Conservation (phyloP, 2,329 filamentous ascomycete species). For the Xylariaceae sp. region DNA sequence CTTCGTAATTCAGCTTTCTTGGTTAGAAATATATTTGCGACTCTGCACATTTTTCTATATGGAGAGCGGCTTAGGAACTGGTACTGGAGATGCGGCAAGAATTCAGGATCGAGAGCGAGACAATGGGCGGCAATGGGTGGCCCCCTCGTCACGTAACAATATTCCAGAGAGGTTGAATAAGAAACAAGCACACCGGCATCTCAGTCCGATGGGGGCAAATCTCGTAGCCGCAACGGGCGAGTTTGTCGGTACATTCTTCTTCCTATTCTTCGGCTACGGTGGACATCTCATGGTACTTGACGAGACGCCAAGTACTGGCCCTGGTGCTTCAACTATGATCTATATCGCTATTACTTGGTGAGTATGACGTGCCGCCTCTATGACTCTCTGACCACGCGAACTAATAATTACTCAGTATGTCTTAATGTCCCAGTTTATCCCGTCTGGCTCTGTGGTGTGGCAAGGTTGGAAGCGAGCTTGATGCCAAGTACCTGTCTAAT, state of each 20-base stretch:
- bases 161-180: background rate
- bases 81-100: no score
- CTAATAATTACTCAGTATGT: slow-evolving; percentile 9
- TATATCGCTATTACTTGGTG: slow-evolving; percentile 39
- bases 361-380: background rate
- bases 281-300: slow-evolving; percentile 29
- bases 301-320: slow-evolving; percentile 9
- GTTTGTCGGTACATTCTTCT: slow-evolving; percentile 41
- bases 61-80: no score
- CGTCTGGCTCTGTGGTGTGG: background rate
- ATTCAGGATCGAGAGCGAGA: no score
- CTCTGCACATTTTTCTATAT: no score
- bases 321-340: slow-evolving; percentile 29
- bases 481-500: no score
- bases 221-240: slow-evolving; percentile 38
- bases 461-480: background rate
- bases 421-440: background rate
- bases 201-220: slow-evolving; percentile 25
- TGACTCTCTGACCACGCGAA: no score
- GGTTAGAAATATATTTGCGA: no score
- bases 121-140: no score
- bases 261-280: slow-evolving; percentile 40
- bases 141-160: background rate
- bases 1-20: no score
- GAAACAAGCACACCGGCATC: slow-evolving; percentile 4